Base-by-base conservation (phyloP, 345 rosid genomes). In the Melastoma malabathricum region DNA sequence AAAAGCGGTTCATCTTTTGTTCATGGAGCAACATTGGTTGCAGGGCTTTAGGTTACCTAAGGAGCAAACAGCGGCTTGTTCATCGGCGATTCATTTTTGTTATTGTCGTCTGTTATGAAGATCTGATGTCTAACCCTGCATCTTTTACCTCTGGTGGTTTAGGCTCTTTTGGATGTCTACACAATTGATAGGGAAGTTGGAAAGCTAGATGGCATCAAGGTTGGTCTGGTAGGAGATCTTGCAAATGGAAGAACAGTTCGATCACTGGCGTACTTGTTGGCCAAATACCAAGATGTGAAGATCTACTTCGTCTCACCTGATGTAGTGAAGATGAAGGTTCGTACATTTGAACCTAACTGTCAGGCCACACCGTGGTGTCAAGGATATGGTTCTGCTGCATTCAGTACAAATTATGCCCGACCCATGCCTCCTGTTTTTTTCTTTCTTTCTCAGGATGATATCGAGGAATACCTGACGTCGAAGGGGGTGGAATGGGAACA, bases 371-470 rank as follows among this genome's bases (percentile, higher is more conserved):
- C n/a, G n/a, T n/a, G n/a, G n/a, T n/a, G n/a, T n/a, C n/a, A n/a
- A n/a, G n/a, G n/a, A n/a, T n/a, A n/a, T n/a, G n/a, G n/a, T n/a
- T n/a, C n/a, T n/a, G n/a, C n/a, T n/a, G n/a, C n/a, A n/a, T n/a
- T n/a, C n/a, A n/a, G n/a, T n/a, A n/a, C n/a, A n/a, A n/a, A n/a
- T n/a, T n/a, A n/a, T n/a, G n/a, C n/a, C n/a, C n/a, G n/a, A n/a
- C n/a, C n/a, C n/a, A n/a, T n/a, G n/a, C n/a, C n/a, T n/a, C n/a
- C n/a, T n/a, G n/a, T n/a, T n/a, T n/a, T n/a, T n/a, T n/a, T n/a
- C n/a, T n/a, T n/a, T n/a, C n/a, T n/a, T n/a, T n/a, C n/a, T 60
- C 55, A 92, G 98, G 95, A 92, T 69, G 98, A 92, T 64, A 92
- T 92, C 55, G 87, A 92, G 59, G 84, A 77, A 3, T 92, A 87